phyloP scores from a whole-genome alignment of 1,284 basidiomycete species.

The Phylloboletellus chloephorus region DNA sequence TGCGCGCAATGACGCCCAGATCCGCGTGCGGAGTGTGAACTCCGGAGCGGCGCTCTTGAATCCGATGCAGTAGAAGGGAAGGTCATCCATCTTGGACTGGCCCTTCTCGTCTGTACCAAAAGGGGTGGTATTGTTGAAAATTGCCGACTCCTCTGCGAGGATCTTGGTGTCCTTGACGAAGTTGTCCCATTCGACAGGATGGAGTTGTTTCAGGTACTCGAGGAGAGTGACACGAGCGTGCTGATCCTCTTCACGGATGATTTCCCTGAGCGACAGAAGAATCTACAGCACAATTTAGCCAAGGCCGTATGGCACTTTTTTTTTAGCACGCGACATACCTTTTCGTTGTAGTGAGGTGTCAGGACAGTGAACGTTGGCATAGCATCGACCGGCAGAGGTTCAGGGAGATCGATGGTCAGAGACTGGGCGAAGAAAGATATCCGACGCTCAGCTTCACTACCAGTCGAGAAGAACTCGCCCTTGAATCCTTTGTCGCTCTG shows the following conservation, averaged over 20 bases:
- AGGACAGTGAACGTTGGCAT: constrained; percentile 98
- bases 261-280: constrained; percentile 86
- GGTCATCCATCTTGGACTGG: constrained; percentile 83
- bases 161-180: constrained; percentile 99
- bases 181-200: constrained; percentile 98
- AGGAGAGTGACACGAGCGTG: constrained; percentile 91
- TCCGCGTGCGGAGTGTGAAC: constrained; percentile 96
- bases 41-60: constrained; percentile 99
- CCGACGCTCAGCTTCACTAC: constrained; percentile 88
- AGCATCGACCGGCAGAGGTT: constrained; percentile 86
- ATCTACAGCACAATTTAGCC: constrained; percentile 46
- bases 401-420: constrained; percentile 83
- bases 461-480: constrained; percentile 89
- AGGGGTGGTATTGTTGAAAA: constrained; percentile 77
- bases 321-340: constrained; percentile 46
- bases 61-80: constrained; percentile 98
- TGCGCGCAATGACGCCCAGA: constrained; percentile 97
- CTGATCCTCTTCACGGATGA: constrained; percentile 95
- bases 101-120: constrained; percentile 86
- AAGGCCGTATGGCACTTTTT: neutral
- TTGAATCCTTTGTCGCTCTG: constrained; percentile 81
- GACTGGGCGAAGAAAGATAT: constrained; percentile 97
- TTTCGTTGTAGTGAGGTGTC: constrained; percentile 94
- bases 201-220: constrained; percentile 97
- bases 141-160: constrained; percentile 90